Evolutionary conservation across 1,284 basidiomycete species (phyloP).

Genomic region (Flammula alnicola): DNA sequence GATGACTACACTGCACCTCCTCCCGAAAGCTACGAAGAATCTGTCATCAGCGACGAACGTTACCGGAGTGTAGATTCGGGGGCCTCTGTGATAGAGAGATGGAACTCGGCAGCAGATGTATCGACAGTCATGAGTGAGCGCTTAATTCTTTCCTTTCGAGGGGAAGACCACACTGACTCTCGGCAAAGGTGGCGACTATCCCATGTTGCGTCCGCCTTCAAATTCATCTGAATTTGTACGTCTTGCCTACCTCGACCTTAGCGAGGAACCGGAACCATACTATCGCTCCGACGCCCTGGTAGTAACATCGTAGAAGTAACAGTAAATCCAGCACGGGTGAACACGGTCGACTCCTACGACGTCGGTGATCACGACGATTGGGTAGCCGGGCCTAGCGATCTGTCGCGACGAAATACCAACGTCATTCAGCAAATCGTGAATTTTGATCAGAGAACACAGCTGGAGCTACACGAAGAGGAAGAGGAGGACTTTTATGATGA

Average conservation of each 20-base stretch:
- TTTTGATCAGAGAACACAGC: conserved; percentile 32
- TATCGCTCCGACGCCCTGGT: conserved; percentile 4
- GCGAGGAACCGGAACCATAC: not conserved
- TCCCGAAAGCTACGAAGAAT: conserved; percentile 19
- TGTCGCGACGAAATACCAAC: conserved; percentile 35
- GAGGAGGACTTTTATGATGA: conserved; percentile 69
- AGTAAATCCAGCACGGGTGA: not conserved
- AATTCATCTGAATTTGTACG: conserved; percentile 11
- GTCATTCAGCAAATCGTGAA: conserved; percentile 36
- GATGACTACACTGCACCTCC: conserved; percentile 8
- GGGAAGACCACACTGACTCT: conserved; percentile 4
- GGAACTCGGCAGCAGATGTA: conserved; percentile 15
- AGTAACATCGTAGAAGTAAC: conserved; percentile 3
- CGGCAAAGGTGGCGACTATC: conserved; percentile 13
- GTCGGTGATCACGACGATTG: conserved; percentile 18
- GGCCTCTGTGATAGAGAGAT: conserved; percentile 14
- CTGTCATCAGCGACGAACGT: conserved; percentile 14
- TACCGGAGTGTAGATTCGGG: conserved; percentile 16
- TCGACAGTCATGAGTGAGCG: conserved; percentile 21
- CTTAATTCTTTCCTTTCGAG: not conserved
- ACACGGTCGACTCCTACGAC: conserved; percentile 16
- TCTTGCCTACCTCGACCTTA: not conserved
- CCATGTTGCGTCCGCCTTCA: conserved; percentile 24
- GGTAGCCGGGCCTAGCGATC: conserved; percentile 29
- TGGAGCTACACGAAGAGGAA: conserved; percentile 51